These are phyloP conservation scores for Pseudonitzschia pungens DNA, from an alignment of 108 stramenopile genomes.

Conservation along the genomic window DNA sequence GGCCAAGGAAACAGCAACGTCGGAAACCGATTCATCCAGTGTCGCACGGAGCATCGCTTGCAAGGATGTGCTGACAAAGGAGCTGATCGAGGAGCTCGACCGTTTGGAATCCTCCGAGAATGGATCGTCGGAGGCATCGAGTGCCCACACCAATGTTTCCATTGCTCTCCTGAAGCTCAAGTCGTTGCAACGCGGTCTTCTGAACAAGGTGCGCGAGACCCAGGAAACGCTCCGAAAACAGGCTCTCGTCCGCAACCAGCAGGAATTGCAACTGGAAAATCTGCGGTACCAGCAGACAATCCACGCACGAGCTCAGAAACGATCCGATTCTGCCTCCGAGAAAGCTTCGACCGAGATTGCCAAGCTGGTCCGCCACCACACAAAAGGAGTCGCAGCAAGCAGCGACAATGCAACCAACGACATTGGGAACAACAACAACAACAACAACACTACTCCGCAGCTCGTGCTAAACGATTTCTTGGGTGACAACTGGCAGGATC, in stretches of 20 bases:
- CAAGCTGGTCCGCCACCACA: neutral
- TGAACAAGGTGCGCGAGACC: slow-evolving; percentile 16
- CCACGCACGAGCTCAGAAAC: slow-evolving; percentile 1
- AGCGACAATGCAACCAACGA: neutral
- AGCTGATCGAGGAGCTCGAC: neutral
- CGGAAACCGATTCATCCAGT: neutral
- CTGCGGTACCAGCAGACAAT: slow-evolving; percentile 29
- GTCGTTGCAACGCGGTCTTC: slow-evolving; percentile 27
- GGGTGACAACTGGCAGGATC: slow-evolving; percentile 19
- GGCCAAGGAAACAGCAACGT: neutral
- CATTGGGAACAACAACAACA: neutral
- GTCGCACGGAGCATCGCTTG: neutral
- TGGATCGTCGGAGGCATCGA: neutral
- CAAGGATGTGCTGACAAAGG: slow-evolving; percentile 1
- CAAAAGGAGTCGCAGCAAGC: neutral
- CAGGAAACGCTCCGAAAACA: slow-evolving; percentile 16
- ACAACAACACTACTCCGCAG: slow-evolving; percentile 1
- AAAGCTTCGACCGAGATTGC: neutral
- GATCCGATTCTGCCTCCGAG: neutral
- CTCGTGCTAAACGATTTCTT: slow-evolving; percentile 6
- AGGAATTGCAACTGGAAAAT: slow-evolving; percentile 30
- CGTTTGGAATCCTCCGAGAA: neutral
- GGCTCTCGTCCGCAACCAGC: slow-evolving; percentile 2
- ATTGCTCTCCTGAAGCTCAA: slow-evolving; percentile 28
- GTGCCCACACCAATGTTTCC: slow-evolving; percentile 11